A percentile compares a stretch with the other conserved stretches of the same genome.
Conservation (phyloP, 371 early-diverging fungal species). For the Syncephalastrum sp. region DNA sequence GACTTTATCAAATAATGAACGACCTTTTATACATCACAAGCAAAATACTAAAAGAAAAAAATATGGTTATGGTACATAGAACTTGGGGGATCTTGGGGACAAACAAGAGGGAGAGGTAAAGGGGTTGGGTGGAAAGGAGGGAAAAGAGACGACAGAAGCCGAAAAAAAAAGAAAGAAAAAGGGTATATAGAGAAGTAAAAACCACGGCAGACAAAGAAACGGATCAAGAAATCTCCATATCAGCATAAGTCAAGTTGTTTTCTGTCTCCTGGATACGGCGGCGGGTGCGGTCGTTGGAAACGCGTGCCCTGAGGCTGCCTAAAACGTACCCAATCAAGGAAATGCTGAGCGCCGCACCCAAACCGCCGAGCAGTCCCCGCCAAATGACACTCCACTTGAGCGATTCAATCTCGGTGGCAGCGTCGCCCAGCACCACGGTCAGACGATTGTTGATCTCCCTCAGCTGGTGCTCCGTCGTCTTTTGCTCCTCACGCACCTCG, state of each 20-base stretch:
- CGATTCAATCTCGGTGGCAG: conserved; percentile 79
- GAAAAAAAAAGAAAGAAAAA: neutral
- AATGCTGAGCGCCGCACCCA: conserved; percentile 15
- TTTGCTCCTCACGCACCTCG: conserved; percentile 71
- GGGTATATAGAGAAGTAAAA: neutral
- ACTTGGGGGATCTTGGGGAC: too few species aligned
- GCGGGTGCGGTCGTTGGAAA: neutral
- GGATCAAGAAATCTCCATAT: conserved; percentile 14
- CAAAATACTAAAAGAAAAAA: neutral
- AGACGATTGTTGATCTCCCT: conserved; percentile 79
- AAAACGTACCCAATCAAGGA: conserved; percentile 16
- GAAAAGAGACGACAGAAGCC: neutral
- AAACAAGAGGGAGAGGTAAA: neutral
- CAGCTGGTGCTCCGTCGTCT: conserved; percentile 65
- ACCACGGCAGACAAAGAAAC: neutral
- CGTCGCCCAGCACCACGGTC: conserved; percentile 66
- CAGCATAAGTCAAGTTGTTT: conserved; percentile 11
- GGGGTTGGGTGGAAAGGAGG: neutral
- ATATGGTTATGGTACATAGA: neutral
- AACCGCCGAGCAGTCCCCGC: conserved; percentile 40
- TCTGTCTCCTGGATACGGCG: conserved; percentile 2
- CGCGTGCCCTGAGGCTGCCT: conserved; percentile 7
- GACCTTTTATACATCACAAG: conserved; percentile 4
- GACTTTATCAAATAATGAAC: neutral
- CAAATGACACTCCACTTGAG: conserved; percentile 70